Base-by-base conservation (phyloP, 306 rosid genomes). In the Luffa acutangula region DNA sequence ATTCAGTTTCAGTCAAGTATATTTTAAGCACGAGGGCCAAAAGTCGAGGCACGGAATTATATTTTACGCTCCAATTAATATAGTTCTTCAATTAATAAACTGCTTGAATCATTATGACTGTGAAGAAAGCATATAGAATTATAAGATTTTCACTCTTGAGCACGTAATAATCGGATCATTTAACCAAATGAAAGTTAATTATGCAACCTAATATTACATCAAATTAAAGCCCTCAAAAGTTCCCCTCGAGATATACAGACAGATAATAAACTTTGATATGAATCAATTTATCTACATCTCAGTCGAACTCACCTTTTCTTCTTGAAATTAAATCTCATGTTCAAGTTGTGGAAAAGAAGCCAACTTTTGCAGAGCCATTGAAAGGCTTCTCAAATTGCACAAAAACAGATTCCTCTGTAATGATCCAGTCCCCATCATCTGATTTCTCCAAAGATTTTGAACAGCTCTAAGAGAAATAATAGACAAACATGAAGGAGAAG, bases 401-500 rank as follows among this genome's bases (percentile, higher is more conserved):
- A 48, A 88, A 77, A 64, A 86, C 87, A 48, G 91, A 85, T 85
- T 94, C 98, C 83, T 92, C 94, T 8, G 81, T 82, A 75, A 92
- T 88, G 71, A 83, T 78, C 94, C 98, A 92, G 58, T 85, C 88
- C 59, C 84, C 76, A 37, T 46, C 41, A 62, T 58, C 46, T 51
- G 81, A 63, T 58, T 79, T 87, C 39, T 87, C 87, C 9, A 37
- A 56, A 80, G 77, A 75, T 79, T 67, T 82, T 34, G 83, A 86
- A 75, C 96, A 90, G 84, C 85, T 90, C 96, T 94, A 84, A 75
- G 3, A 76, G n/a, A 45, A n/a, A 41, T 65, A 62, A 59, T 49
- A 52, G 43, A 65, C 53, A 34, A 57, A 57, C 72, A 87, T 21
- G 57, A 42, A 45, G 4, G 65, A 6, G 4, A 21, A 7, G 43